These are phyloP conservation scores for Tulasnella sp. DNA, from an alignment of 768 basidiomycete genomes.

Conservation along the genomic window DNA sequence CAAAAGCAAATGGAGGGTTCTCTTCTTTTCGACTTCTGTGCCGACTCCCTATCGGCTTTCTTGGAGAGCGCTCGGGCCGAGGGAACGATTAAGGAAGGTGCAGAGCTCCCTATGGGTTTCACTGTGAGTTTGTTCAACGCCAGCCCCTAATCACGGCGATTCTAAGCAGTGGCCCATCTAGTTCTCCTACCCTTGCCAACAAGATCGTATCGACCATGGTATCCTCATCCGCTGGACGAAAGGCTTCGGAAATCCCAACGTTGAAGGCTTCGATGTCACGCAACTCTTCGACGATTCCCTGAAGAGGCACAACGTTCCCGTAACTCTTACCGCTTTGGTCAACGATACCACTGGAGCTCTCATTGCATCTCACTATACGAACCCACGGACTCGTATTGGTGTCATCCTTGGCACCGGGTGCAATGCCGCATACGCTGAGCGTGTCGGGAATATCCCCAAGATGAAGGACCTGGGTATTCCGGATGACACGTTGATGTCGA, in stretches of 20 bases:
- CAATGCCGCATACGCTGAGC: constrained; percentile 98
- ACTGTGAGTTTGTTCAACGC: constrained; percentile 58
- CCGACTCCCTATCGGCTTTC: constrained; percentile 86
- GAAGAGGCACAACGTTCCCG: constrained; percentile 71
- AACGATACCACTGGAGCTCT: constrained; percentile 98
- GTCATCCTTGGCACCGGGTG: constrained; percentile 98
- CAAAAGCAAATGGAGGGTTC: constrained; percentile 98
- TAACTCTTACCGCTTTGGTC: constrained; percentile 80
- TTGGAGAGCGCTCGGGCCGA: constrained; percentile 52
- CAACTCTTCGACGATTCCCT: constrained; percentile 87
- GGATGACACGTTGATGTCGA: constrained; percentile 68
- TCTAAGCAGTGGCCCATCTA: constrained; percentile 20
- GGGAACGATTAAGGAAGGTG: constrained; percentile 44
- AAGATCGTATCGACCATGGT: constrained; percentile 90
- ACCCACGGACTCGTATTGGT: constrained; percentile 84
- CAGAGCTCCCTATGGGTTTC: constrained; percentile 76
- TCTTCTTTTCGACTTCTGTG: constrained; percentile 95
- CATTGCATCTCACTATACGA: constrained; percentile 95
- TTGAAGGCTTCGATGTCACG: constrained; percentile 89
- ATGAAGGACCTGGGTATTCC: constrained; percentile 65
- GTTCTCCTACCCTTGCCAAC: constrained; percentile 98
- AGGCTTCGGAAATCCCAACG: constrained; percentile 88
- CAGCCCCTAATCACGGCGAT: no score
- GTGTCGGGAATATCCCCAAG: constrained; percentile 79
- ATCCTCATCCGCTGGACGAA: constrained; percentile 99